phyloP scores from a whole-genome alignment of 192 early-diverging fungal genomes.

The Dissophora globulifera region DNA sequence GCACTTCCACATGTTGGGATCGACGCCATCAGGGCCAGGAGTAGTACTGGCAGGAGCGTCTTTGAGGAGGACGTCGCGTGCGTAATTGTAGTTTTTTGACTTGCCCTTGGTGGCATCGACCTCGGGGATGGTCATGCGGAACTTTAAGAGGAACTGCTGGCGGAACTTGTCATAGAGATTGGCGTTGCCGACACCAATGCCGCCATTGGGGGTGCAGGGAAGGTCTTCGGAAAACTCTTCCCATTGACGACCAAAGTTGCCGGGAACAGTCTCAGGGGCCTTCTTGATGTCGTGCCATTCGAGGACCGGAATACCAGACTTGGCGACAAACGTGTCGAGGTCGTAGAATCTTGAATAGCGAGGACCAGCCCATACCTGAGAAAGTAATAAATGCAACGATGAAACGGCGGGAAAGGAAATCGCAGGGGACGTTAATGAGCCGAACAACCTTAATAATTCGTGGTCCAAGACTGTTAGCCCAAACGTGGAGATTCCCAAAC shows the following conservation, averaged over 20 bases:
- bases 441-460: neutral
- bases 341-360: constrained; percentile 41
- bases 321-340: constrained; percentile 4
- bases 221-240: constrained; percentile 33
- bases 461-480: no score
- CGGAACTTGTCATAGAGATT: constrained; percentile 38
- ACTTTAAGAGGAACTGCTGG: constrained; percentile 35
- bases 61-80: constrained; percentile 38
- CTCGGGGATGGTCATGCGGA: neutral
- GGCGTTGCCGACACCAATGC: constrained; percentile 12
- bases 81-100: constrained; percentile 11
- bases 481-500: no score
- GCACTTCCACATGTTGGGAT: no score
- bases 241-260: constrained; percentile 17
- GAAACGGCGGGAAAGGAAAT: neutral
- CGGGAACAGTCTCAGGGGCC: constrained; percentile 12
- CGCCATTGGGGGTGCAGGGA: constrained; percentile 29
- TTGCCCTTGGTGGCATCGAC: constrained; percentile 25
- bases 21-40: no score
- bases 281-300: constrained; percentile 46
- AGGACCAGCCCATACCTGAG: constrained; percentile 34
- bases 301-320: constrained; percentile 28
- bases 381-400: neutral
- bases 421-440: no score
- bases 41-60: neutral